Conservation (phyloP, 768 basidiomycete genomes). For the Rossbeevera mucosa region DNA sequence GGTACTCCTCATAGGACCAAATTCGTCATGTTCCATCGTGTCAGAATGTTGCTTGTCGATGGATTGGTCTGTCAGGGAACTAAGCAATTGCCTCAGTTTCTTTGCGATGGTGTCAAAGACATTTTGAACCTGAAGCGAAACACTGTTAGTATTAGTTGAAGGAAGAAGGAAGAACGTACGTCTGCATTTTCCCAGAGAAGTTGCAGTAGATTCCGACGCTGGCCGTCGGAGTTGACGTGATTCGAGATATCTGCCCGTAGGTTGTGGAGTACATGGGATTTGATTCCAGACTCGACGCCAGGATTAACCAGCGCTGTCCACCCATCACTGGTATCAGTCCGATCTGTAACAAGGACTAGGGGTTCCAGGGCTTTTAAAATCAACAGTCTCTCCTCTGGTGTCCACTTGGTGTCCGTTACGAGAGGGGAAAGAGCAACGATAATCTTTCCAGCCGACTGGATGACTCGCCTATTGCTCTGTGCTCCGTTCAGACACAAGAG, state of each 20-base stretch:
- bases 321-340: constrained; percentile 17
- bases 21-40: constrained; percentile 50
- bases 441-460: constrained; percentile 59
- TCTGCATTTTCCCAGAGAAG: constrained; percentile 66
- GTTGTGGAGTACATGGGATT: constrained; percentile 44
- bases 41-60: constrained; percentile 21
- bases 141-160: not conserved
- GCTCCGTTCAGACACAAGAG: constrained; percentile 62
- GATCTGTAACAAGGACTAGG: constrained; percentile 43
- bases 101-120: constrained; percentile 30
- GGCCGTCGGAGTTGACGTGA: constrained; percentile 8
- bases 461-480: constrained; percentile 51
- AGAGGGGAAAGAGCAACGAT: constrained; percentile 41
- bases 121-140: constrained; percentile 48
- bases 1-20: constrained; percentile 46
- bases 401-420: constrained; percentile 45
- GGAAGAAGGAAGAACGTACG: constrained; percentile 39
- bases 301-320: constrained; percentile 51
- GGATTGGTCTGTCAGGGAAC: constrained; percentile 26
- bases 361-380: constrained; percentile 67
- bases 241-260: constrained; percentile 22
- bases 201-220: constrained; percentile 44
- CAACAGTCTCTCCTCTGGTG: constrained; percentile 54
- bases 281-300: constrained; percentile 55
- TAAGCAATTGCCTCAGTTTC: constrained; percentile 41